phyloP scores from a whole-genome alignment of 2,329 filamentous ascomycete species.

The Drechslerella coelobrocha region DNA sequence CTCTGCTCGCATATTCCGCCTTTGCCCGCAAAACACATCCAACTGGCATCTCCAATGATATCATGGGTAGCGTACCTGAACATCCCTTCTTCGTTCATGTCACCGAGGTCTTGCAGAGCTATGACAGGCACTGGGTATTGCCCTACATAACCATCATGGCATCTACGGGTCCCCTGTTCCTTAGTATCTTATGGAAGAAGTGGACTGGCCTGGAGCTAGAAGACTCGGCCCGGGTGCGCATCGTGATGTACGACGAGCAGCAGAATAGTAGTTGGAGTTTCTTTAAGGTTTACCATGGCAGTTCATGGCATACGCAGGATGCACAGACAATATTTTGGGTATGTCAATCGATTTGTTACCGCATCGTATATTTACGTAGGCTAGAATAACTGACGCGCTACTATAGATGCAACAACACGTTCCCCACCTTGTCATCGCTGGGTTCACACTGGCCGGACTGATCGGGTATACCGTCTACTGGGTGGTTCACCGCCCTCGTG shows the following conservation, averaged over 20 bases:
- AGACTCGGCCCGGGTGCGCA: constrained; percentile 66
- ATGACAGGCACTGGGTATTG: constrained; percentile 72
- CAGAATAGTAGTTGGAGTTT: constrained; percentile 72
- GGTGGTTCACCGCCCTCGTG: constrained; percentile 35
- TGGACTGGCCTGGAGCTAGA: constrained; percentile 66
- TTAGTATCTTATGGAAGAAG: constrained; percentile 77
- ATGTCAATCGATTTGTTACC: constrained; percentile 55
- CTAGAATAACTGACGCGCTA: background rate
- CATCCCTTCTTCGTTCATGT: constrained; percentile 77
- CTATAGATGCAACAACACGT: constrained; percentile 46
- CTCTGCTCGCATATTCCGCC: constrained; percentile 71
- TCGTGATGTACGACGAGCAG: constrained; percentile 73
- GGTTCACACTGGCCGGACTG: constrained; percentile 22
- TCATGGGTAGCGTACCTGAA: constrained; percentile 74
- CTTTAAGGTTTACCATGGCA: constrained; percentile 67
- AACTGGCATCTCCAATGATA: constrained; percentile 81
- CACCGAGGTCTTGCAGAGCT: constrained; percentile 71
- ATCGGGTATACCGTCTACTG: constrained; percentile 46
- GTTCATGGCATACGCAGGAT: constrained; percentile 62
- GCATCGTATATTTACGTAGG: background rate
- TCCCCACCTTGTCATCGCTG: constrained; percentile 35
- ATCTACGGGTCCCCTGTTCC: constrained; percentile 75
- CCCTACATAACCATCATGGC: constrained; percentile 83
- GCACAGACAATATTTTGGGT: constrained; percentile 63
- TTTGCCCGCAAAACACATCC: constrained; percentile 75